Evolutionary conservation across 805 yeast genomes (phyloP).

Genomic region (Candida qinlingensis): DNA sequence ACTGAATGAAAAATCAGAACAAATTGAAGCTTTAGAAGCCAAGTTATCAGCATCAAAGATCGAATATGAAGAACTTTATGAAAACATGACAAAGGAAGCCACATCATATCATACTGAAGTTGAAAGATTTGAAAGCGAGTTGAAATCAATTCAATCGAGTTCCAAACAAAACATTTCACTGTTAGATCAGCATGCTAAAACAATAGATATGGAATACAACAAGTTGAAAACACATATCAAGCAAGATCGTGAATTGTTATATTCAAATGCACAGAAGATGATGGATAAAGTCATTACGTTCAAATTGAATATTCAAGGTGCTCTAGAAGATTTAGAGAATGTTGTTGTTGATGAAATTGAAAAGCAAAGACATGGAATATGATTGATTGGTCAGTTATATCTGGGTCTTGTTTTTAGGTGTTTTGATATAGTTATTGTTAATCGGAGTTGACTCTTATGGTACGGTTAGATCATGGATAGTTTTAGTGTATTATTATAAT

Average conservation of each 20-base stretch:
- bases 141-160: conserved; percentile 43
- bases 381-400: not conserved
- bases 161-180: conserved; percentile 46
- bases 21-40: conserved; percentile 52
- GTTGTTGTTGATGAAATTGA: conserved; percentile 36
- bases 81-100: conserved; percentile 47
- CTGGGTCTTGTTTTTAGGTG: not conserved
- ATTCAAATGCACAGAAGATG: conserved; percentile 48
- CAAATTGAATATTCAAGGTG: conserved; percentile 61
- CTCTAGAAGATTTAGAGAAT: conserved; percentile 54
- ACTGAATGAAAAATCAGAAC: conserved; percentile 51
- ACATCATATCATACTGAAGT: conserved; percentile 55
- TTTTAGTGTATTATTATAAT: too few relatives aligned
- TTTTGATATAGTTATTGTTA: not conserved
- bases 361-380: conserved; percentile 3
- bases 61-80: conserved; percentile 51
- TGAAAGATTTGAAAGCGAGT: conserved; percentile 56
- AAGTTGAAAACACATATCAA: conserved; percentile 42
- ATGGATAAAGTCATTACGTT: conserved; percentile 58
- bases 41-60: conserved; percentile 46
- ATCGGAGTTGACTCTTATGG: too few relatives aligned
- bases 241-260: conserved; percentile 42
- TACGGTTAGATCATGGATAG: too few relatives aligned
- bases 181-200: conserved; percentile 43
- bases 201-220: conserved; percentile 47